Evolutionary conservation across 768 basidiomycete genomes (phyloP), one percentile per base, ranked within the genome.

Genomic region (Psilocybe cyanescens): DNA sequence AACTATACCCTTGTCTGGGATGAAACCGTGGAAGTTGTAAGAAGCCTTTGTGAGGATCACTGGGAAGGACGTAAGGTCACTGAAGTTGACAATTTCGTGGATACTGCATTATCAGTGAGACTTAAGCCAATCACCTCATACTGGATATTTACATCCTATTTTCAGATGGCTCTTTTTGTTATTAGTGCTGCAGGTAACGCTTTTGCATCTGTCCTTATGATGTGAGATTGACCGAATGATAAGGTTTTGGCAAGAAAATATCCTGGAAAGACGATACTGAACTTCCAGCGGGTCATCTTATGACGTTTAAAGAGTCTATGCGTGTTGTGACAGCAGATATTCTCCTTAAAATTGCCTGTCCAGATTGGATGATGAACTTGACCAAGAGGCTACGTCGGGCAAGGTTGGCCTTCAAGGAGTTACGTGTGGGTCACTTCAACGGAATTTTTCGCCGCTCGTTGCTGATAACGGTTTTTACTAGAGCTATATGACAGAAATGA

Each of bases 71-170:
- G 74, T 62, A 68, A 78, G 31, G 70, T 74, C 51, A 67, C 87
- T 9, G 65, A 68, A 3, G 65, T 81, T 16, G 78, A 83, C 49
- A 78, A 88, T 65, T 75, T 75, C 51, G 68, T 84, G 2, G 82
- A 86, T 33, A 68, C 87, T n/a, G 87, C 86, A 0, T 67, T 84
- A 4, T 83, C 83, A 6, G 86, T 86, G 56, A 55, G 80, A 48
- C 45, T 7, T 44, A 2, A 24, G 24, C 24, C 24, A 24, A 24
- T 24, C 24, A 24, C 1, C 24, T 24, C 24, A 24, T 24, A 24
- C 24, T 24, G 2, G 2, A 24, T 2, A 24, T 2, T 24, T 24
- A 19, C 24, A 2, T 24, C 24, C 24, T 24, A 24, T 24, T 57
- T 11, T 7, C 45, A 86, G 86, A 79, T 86, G 39, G 81, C 86